phyloP scores from a whole-genome alignment of 2,329 filamentous ascomycete genomes.

The Fusarium siculi region DNA sequence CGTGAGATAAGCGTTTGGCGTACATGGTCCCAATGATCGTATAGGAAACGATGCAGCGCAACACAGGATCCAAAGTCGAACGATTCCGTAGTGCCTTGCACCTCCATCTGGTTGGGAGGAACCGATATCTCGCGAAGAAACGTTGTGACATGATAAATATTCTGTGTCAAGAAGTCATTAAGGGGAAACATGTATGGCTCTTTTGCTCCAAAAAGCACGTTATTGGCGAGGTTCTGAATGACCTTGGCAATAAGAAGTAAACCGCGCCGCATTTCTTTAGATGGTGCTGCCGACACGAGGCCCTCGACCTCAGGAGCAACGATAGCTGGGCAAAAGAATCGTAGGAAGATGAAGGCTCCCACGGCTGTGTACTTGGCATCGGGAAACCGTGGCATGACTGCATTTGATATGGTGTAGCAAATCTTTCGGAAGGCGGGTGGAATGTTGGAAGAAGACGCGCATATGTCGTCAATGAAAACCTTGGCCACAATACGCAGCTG shows the following conservation, averaged over 20 bases:
- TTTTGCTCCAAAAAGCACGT: slow-evolving; percentile 76
- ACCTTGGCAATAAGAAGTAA: slow-evolving; percentile 77
- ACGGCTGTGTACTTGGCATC: slow-evolving; percentile 79
- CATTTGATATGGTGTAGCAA: slow-evolving; percentile 71
- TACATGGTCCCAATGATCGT: slow-evolving; percentile 78
- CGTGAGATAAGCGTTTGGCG: slow-evolving; percentile 70
- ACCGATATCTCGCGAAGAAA: slow-evolving; percentile 76
- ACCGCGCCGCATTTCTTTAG: slow-evolving; percentile 75
- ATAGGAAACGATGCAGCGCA: slow-evolving; percentile 73
- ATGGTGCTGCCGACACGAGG: slow-evolving; percentile 68
- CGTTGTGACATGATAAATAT: slow-evolving; percentile 74
- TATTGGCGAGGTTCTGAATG: slow-evolving; percentile 77
- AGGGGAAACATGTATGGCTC: slow-evolving; percentile 78
- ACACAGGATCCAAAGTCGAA: slow-evolving; percentile 79
- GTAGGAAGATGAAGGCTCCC: slow-evolving; percentile 76
- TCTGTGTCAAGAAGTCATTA: slow-evolving; percentile 74
- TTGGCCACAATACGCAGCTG: slow-evolving; percentile 75
- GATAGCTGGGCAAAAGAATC: slow-evolving; percentile 79
- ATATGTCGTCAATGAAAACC: slow-evolving; percentile 78
- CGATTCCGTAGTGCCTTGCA: slow-evolving; percentile 57
- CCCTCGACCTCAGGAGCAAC: slow-evolving; percentile 76
- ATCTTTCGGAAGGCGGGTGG: slow-evolving; percentile 74
- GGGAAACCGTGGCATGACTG: slow-evolving; percentile 72
- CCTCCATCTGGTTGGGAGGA: slow-evolving; percentile 59
- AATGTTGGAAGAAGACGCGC: slow-evolving; percentile 69